Conservation (phyloP, 306 rosid species). For the Morella rubra region DNA sequence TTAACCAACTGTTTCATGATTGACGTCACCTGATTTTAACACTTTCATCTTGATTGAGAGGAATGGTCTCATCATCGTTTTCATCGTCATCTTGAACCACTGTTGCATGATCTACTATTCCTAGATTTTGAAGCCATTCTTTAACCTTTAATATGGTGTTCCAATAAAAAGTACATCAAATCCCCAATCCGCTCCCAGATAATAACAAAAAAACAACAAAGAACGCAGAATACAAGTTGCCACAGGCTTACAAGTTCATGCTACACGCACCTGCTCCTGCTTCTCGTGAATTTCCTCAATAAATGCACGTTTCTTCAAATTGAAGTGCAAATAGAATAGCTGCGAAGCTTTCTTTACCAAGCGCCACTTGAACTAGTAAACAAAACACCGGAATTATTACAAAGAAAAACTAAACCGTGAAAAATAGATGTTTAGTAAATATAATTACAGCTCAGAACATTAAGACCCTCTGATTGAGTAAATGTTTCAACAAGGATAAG, state of each 20-base stretch:
- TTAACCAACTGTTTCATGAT: background rate
- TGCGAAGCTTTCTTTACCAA: slow-evolving; percentile 92
- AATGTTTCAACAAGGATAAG: background rate
- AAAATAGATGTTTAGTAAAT: background rate
- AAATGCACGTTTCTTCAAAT: slow-evolving; percentile 83
- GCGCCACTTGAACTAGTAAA: slow-evolving; percentile 91
- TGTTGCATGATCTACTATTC: slow-evolving; percentile 80
- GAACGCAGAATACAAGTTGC: background rate
- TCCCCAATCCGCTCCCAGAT: slow-evolving; percentile 40
- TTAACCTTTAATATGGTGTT: slow-evolving; percentile 93
- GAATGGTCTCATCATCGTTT: slow-evolving; percentile 67
- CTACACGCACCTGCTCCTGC: slow-evolving; percentile 84
- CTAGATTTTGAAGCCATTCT: slow-evolving; percentile 99
- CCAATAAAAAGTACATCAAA: slow-evolving; percentile 68
- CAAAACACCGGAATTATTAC: slow-evolving; percentile 31
- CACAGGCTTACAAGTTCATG: slow-evolving; percentile 3
- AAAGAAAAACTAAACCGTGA: slow-evolving; percentile 18
- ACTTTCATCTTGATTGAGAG: slow-evolving; percentile 70
- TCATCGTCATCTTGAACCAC: slow-evolving; percentile 83
- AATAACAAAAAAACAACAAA: slow-evolving; percentile 14
- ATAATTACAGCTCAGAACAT: background rate
- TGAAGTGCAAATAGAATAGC: slow-evolving; percentile 85
- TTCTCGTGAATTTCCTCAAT: slow-evolving; percentile 94
- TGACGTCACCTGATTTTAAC: slow-evolving; percentile 63
- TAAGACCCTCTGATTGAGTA: too few species aligned